Base-by-base conservation (phyloP, 1,139 yeast genomes). In the Suhomyces panamericanus region DNA sequence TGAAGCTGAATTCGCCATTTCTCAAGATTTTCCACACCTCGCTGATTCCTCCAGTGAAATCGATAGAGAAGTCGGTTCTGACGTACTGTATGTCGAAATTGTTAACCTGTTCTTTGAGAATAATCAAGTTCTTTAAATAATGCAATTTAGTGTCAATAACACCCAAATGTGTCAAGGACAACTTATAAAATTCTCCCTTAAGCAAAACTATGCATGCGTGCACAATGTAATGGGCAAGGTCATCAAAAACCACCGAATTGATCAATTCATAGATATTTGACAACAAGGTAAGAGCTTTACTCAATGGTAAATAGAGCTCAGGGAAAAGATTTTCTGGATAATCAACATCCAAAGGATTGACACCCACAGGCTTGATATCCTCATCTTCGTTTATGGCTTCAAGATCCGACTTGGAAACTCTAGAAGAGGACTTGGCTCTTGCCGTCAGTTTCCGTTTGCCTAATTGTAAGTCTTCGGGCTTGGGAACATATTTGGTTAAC, bases 151-250 rank as follows among this genome's bases (percentile, higher is more conserved):
- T 77, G 53, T 85, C 93, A 9, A 78, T 53, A 6, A 76, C 62
- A 51, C 77, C 60, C 71, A 56, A 72, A 63, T 64, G 71, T 20
- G 42, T 75, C 55, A 44, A 66, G 42, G 63, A 69, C 51, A 49
- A 75, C 66, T 49, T 68, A 52, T 77, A 79, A 7, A 87, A 87
- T 31, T 67, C 55, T 58, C 71, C 61, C 69, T 77, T 61, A 76
- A 73, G 27, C 81, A 86, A 42, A 34, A 68, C 62, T 32, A 91
- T 77, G 55, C 95, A 85, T 39, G 86, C 80, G 58, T 88, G 96
- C 6, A 91, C 88, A 46, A 89, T 83, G 44, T 86, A 81, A 60
- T 90, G 96, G 0, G 97, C 96, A 50, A 91, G 66, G 58, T 89
- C 96, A 58, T 90, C 96, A 66, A 91, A 91, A 1, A 90, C 87